Percentiles rank a stretch among this genome's conserved stretches.
phyloP scores from a whole-genome alignment of 2,329 filamentous ascomycete genomes.

The Claviceps lovelessii region DNA sequence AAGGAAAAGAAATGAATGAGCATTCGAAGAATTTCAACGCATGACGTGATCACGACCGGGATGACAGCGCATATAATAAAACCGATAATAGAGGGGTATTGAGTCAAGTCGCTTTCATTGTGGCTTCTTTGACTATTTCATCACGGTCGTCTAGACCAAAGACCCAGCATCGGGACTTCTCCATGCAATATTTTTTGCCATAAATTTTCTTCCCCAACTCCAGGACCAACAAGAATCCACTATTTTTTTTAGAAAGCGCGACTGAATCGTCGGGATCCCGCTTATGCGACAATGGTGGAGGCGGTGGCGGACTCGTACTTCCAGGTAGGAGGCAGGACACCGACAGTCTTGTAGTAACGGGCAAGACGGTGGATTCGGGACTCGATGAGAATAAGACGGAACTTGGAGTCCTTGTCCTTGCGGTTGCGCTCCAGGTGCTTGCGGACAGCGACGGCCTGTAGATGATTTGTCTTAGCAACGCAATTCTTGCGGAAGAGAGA shows the following conservation, averaged over 20 bases:
- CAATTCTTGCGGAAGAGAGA: background rate
- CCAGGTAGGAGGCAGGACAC: conserved; percentile 80
- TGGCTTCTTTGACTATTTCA: conserved; percentile 18
- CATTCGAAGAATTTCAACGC: conserved; percentile 4
- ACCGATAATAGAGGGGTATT: background rate
- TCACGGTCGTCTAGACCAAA: conserved; percentile 18
- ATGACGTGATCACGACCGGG: background rate
- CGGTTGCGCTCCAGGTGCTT: conserved; percentile 99
- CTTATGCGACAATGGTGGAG: conserved; percentile 80
- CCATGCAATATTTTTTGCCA: conserved; percentile 27
- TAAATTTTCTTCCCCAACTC: conserved; percentile 29
- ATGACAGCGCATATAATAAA: background rate
- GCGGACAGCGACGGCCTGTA: conserved; percentile 89
- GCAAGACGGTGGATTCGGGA: conserved; percentile 99
- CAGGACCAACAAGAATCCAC: conserved; percentile 24
- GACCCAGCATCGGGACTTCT: conserved; percentile 28
- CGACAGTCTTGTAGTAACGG: conserved; percentile 98
- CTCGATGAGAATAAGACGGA: conserved; percentile 99
- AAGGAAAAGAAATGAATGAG: conserved; percentile 1
- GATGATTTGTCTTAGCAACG: conserved; percentile 11
- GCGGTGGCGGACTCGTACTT: conserved; percentile 97
- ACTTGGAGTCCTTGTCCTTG: conserved; percentile 99
- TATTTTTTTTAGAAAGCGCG: conserved; percentile 5
- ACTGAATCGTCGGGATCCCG: background rate
- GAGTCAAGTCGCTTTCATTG: conserved; percentile 18